Conservation (phyloP, 345 rosid species). For the Aegle marmelos region DNA sequence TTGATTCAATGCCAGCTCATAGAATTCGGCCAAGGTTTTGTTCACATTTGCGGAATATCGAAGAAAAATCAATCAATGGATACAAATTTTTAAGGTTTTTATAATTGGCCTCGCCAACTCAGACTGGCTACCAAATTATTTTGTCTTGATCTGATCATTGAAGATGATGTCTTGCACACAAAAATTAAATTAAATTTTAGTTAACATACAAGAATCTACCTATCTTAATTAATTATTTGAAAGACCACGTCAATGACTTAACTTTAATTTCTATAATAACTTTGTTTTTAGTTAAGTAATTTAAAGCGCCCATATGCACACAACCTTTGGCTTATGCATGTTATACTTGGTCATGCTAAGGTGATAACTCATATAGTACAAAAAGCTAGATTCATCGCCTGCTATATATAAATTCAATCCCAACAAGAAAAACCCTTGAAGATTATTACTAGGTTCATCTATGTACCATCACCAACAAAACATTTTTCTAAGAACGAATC, state of each 20-base stretch:
- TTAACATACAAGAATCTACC: not conserved
- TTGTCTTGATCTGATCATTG: not conserved
- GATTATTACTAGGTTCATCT: slow-evolving; percentile 12
- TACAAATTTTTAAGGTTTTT: not conserved
- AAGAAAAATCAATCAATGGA: not conserved
- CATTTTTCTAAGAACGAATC: not conserved
- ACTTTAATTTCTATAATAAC: no score
- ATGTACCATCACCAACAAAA: not conserved
- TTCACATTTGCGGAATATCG: not conserved
- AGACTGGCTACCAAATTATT: not conserved
- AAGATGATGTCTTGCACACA: not conserved
- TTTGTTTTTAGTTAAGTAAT: not conserved
- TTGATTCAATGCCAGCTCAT: not conserved
- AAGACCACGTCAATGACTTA: not conserved
- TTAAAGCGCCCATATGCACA: slow-evolving; percentile 13
- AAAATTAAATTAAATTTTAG: not conserved
- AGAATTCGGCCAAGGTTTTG: not conserved
- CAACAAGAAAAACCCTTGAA: slow-evolving; percentile 14
- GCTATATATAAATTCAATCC: not conserved
- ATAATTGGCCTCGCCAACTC: not conserved
- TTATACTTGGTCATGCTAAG: slow-evolving; percentile 21
- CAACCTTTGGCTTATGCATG: not conserved
- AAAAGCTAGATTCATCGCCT: slow-evolving; percentile 24
- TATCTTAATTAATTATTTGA: not conserved
- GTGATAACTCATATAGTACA: slow-evolving; percentile 26